Base-by-base conservation (phyloP, 2,329 filamentous ascomycete species). In the Coniella lustricola region DNA sequence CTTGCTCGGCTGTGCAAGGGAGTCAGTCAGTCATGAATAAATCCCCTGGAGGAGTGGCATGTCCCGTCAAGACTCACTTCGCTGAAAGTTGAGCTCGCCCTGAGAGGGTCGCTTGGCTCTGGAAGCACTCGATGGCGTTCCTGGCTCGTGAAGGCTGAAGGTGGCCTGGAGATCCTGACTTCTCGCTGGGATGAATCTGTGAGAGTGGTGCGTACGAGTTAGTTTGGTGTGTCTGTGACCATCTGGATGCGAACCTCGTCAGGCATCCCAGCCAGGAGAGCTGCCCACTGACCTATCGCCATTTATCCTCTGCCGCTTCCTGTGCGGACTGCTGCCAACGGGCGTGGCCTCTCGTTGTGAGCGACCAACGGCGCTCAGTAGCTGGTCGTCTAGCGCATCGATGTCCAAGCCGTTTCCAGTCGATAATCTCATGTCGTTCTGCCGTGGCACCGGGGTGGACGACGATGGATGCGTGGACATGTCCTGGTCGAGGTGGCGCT, bases 21-120 rank as follows among this genome's bases (percentile, higher is more conserved):
- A 43, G 55, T 67, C 55, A 67, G 50, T 32, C 29, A 16, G 18
- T 7, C 0, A 22, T 39, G 10, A 17, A 32, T 10, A 31, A 12
- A 3, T 7, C 7, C 42, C 9, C 10, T n/a, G n/a, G n/a, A n/a
- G n/a, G n/a, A n/a, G n/a, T n/a, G n/a, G 8, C 21, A 33, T 29
- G 25, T 29, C 25, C 25, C 10, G 25, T 29, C 14, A 16, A 12
- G 21, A 66, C 83, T 62, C 73, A 91, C 90, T 93, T 67, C 83
- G 90, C 64, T 98, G 93, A 56, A 95, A 96, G 64, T 97, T 86
- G 54, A 96, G 77, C 66, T 96, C 93, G 45, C 87, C 87, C 62
- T 95, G 87, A 9, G 89, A 87, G 18, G 85, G 84, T 37, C 90
- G 84, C 70, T 87, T 90, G 51, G 85, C 79, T 63, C 84, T 87